Percentiles rank a stretch among this genome's conserved stretches.
Evolutionary conservation across 1,139 yeast genomes (phyloP).

Genomic region (Candida smagusa): DNA sequence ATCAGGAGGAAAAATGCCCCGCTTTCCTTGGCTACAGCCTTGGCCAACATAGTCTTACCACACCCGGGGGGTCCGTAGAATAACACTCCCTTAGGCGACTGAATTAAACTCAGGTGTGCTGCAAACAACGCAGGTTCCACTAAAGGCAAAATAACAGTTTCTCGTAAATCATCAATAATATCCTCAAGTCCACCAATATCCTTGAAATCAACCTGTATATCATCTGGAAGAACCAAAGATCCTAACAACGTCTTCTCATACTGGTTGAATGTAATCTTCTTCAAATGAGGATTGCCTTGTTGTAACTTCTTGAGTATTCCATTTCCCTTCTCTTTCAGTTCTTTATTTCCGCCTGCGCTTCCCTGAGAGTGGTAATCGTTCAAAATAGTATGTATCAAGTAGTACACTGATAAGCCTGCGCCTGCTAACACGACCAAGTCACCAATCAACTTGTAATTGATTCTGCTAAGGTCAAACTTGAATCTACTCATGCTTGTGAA

Average conservation of each 20-base stretch:
- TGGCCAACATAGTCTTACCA: slow-evolving; percentile 96
- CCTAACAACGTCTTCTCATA: slow-evolving; percentile 76
- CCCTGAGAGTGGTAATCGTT: slow-evolving; percentile 52
- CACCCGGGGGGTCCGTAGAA: slow-evolving; percentile 98
- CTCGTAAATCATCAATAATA: slow-evolving; percentile 80
- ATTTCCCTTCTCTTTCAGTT: slow-evolving; percentile 64
- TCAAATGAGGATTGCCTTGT: slow-evolving; percentile 56
- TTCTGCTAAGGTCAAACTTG: slow-evolving; percentile 37
- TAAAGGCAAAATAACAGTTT: slow-evolving; percentile 83
- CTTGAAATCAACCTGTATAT: slow-evolving; percentile 66
- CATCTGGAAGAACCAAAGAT: slow-evolving; percentile 81
- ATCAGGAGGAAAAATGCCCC: slow-evolving; percentile 91
- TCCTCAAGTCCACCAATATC: slow-evolving; percentile 88
- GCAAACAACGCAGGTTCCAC: slow-evolving; percentile 68
- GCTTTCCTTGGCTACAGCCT: slow-evolving; percentile 89
- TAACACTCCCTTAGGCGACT: slow-evolving; percentile 92
- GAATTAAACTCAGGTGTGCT: slow-evolving; percentile 62
- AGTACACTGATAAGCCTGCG: slow-evolving; percentile 79
- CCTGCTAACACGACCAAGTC: slow-evolving; percentile 76
- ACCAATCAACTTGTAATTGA: slow-evolving; percentile 51
- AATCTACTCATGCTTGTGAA: slow-evolving; percentile 26
- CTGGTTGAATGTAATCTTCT: slow-evolving; percentile 55
- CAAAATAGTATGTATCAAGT: slow-evolving; percentile 57
- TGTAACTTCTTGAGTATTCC: slow-evolving; percentile 60
- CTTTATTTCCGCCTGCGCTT: slow-evolving; percentile 37